Percentiles rank a stretch among this genome's conserved stretches.
Conservation (phyloP, 1,284 basidiomycete species). For the Tylopilus orsonianus region DNA sequence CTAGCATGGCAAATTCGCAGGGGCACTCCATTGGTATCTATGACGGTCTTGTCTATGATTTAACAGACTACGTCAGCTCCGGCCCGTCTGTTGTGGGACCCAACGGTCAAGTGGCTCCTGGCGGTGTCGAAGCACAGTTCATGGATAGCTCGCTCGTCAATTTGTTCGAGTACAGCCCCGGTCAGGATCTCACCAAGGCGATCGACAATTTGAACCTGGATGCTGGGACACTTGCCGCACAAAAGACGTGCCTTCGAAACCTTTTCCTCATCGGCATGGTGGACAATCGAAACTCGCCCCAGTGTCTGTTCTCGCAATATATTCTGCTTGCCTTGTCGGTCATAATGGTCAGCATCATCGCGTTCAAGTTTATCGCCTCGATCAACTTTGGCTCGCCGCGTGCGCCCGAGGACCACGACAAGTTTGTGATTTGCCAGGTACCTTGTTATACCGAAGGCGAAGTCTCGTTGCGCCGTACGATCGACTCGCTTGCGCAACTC, state of each 20-base stretch:
- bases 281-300: constrained; percentile 88
- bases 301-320: constrained; percentile 91
- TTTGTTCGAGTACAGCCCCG: constrained; percentile 83
- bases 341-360: constrained; percentile 94
- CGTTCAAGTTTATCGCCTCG: constrained; percentile 97
- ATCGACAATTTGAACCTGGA: constrained; percentile 72
- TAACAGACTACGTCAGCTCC: constrained; percentile 76
- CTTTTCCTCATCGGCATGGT: constrained; percentile 90
- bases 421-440: constrained; percentile 98
- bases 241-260: constrained; percentile 89
- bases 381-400: constrained; percentile 84
- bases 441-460: constrained; percentile 98
- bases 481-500: constrained; percentile 91
- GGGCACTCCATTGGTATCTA: constrained; percentile 79
- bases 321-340: constrained; percentile 89
- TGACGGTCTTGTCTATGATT: constrained; percentile 84
- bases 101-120: constrained; percentile 57
- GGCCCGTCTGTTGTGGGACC: constrained; percentile 62
- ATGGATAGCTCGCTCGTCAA: constrained; percentile 75
- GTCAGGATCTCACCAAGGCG: constrained; percentile 82
- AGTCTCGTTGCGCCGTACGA: constrained; percentile 82
- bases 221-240: constrained; percentile 65
- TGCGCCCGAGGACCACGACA: constrained; percentile 95
- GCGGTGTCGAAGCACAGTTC: constrained; percentile 66
- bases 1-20: constrained; percentile 58